Evolutionary conservation across 2,329 filamentous ascomycete genomes (phyloP).

Genomic region (Ophiocordyceps australis): DNA sequence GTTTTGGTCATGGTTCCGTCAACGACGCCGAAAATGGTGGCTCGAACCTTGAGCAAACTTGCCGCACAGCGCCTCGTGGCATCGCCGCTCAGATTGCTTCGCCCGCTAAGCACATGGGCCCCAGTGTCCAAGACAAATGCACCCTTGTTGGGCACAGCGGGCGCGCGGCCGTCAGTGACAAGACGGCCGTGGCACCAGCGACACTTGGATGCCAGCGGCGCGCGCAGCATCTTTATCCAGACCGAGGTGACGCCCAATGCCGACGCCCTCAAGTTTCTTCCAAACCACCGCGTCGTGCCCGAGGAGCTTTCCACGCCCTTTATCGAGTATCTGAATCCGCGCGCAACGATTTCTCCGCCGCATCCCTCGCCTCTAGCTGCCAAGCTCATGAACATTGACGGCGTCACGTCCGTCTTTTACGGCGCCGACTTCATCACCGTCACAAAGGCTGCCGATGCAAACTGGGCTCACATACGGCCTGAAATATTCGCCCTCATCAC

Average conservation of each 20-base stretch:
- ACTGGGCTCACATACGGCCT: constrained; percentile 89
- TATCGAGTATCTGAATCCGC: constrained; percentile 80
- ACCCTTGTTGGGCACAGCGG: constrained; percentile 5
- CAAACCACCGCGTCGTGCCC: constrained; percentile 74
- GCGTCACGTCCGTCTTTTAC: constrained; percentile 89
- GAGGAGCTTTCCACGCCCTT: constrained; percentile 54
- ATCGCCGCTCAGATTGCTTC: constrained; percentile 9
- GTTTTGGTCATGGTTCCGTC: constrained; percentile 8
- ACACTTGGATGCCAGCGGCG: constrained; percentile 10
- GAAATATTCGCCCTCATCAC: constrained; percentile 93
- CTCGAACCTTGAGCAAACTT: constrained; percentile 7
- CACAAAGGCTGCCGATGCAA: constrained; percentile 71
- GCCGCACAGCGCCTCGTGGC: constrained; percentile 5
- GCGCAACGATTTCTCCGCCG: constrained; percentile 73
- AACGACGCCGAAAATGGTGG: constrained; percentile 7
- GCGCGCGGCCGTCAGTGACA: constrained; percentile 3
- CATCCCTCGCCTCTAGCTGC: constrained; percentile 84
- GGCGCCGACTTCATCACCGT: constrained; percentile 93
- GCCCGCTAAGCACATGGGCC: constrained; percentile 11
- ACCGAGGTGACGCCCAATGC: constrained; percentile 86
- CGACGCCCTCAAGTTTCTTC: constrained; percentile 93
- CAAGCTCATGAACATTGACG: constrained; percentile 81
- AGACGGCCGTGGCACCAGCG: neutral
- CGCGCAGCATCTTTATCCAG: constrained; percentile 88
- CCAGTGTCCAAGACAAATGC: constrained; percentile 3